Evolutionary conservation across 176 grass and related monocot genomes (phyloP).

Genomic region (Eragrostis nindensis): DNA sequence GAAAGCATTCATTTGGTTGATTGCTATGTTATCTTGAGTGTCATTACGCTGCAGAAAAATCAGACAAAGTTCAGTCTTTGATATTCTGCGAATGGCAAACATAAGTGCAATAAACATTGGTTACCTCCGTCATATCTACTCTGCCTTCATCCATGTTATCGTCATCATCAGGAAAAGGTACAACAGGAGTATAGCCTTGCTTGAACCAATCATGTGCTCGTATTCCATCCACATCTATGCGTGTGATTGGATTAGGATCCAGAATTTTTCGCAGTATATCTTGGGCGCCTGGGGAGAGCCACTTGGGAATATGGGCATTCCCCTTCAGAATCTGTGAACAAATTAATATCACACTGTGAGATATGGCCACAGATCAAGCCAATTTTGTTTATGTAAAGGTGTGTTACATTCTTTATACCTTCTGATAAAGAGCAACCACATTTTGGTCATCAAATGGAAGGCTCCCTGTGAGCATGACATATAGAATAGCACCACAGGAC

Average conservation of each 20-base stretch:
- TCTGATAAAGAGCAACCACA: slow-evolving; percentile 73
- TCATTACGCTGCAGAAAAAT: slow-evolving; percentile 55
- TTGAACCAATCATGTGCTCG: slow-evolving; percentile 85
- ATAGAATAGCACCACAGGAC: slow-evolving; percentile 94
- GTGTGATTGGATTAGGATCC: slow-evolving; percentile 73
- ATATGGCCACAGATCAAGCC: slow-evolving; percentile 17
- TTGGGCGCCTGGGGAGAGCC: slow-evolving; percentile 77
- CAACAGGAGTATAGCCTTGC: slow-evolving; percentile 67
- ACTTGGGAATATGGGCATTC: slow-evolving; percentile 79
- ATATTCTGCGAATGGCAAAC: slow-evolving; percentile 11
- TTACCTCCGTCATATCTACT: slow-evolving; percentile 60
- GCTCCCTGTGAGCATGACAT: slow-evolving; percentile 84
- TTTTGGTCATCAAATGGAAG: slow-evolving; percentile 91
- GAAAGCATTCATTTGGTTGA: slow-evolving; percentile 92
- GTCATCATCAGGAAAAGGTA: slow-evolving; percentile 68
- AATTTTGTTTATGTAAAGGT: background rate
- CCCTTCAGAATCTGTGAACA: slow-evolving; percentile 70
- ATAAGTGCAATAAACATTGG: background rate
- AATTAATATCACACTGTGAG: slow-evolving; percentile 23
- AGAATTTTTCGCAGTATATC: slow-evolving; percentile 74
- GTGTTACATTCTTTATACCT: slow-evolving; percentile 49
- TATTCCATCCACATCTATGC: slow-evolving; percentile 72
- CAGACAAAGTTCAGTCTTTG: slow-evolving; percentile 36
- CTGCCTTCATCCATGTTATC: slow-evolving; percentile 38
- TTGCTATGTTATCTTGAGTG: slow-evolving; percentile 44